phyloP scores from a whole-genome alignment of 1,284 basidiomycete species.

The Sutorius eximius region DNA sequence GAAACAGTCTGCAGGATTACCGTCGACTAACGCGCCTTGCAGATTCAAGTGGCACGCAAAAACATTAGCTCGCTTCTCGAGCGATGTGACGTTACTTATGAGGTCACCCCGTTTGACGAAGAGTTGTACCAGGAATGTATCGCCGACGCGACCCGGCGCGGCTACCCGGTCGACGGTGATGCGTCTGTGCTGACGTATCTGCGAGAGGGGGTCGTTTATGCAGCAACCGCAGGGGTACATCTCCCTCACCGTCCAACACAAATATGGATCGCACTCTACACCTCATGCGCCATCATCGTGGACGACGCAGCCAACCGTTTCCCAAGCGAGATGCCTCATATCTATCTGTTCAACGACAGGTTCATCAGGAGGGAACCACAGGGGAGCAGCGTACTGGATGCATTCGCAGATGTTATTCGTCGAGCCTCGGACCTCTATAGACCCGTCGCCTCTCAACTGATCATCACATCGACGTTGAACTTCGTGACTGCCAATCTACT shows the following conservation, averaged over 20 bases:
- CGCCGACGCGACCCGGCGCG: slow-evolving; percentile 10
- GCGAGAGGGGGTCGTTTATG: slow-evolving; percentile 21
- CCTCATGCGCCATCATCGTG: slow-evolving; percentile 28
- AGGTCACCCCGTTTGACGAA: slow-evolving; percentile 15
- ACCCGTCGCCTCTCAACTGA: slow-evolving; percentile 25
- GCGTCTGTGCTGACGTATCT: slow-evolving; percentile 17
- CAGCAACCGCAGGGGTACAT: slow-evolving; percentile 14
- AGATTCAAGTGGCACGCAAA: slow-evolving; percentile 13
- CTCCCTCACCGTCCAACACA: slow-evolving; percentile 14
- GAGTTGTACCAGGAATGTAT: slow-evolving; percentile 21
- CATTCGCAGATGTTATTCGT: slow-evolving; percentile 28
- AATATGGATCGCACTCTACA: slow-evolving; percentile 35
- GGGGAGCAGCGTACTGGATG: slow-evolving; percentile 25
- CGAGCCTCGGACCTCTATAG: slow-evolving; percentile 20
- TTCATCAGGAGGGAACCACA: slow-evolving; percentile 26
- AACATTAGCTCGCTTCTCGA: slow-evolving; percentile 20
- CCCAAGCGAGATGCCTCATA: slow-evolving; percentile 16
- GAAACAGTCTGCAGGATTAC: fast-evolving
- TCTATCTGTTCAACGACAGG: slow-evolving; percentile 31
- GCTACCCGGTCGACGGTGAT: slow-evolving; percentile 18
- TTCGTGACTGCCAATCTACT: slow-evolving; percentile 30
- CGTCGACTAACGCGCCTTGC: background rate
- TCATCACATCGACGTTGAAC: slow-evolving; percentile 30
- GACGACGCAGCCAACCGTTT: slow-evolving; percentile 29
- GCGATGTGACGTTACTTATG: slow-evolving; percentile 16